Evolutionary conservation across 306 rosid species (phyloP).

Genomic region (Castanea sativa): DNA sequence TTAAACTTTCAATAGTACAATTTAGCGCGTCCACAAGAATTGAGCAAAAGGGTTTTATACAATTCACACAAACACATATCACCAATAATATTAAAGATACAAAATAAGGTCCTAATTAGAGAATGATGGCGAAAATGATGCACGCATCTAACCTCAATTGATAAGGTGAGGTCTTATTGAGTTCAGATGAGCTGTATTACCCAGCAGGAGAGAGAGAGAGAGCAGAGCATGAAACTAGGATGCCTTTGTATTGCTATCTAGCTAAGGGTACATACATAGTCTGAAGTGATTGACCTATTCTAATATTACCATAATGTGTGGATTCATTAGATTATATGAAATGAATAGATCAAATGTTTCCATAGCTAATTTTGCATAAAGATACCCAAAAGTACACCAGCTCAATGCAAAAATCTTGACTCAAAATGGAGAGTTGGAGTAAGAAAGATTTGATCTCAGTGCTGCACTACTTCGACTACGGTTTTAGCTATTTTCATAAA

Average conservation of each 20-base stretch:
- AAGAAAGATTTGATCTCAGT: neutral
- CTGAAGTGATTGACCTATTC: neutral
- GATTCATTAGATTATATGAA: neutral
- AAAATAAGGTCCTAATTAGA: neutral
- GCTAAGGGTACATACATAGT: neutral
- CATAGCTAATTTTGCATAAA: neutral
- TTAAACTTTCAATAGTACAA: neutral
- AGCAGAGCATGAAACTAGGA: neutral
- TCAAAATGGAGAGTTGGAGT: neutral
- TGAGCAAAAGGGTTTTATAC: neutral
- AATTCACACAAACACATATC: neutral
- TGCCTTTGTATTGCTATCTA: neutral
- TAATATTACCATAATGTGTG: neutral
- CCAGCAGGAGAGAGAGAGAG: neutral
- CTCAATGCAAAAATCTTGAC: neutral
- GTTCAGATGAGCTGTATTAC: neutral
- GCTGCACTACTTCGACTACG: neutral
- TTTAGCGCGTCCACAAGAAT: neutral
- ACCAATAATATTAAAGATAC: neutral
- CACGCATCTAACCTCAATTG: neutral
- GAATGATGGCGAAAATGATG: neutral
- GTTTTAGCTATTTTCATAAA: neutral
- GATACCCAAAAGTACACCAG: neutral
- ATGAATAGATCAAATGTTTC: neutral
- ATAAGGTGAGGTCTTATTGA: neutral